Percentiles rank a stretch among this genome's conserved stretches.
Evolutionary conservation across 352 stramenopile species (phyloP).

Genomic region (Pythium rhizo-oryzae): DNA sequence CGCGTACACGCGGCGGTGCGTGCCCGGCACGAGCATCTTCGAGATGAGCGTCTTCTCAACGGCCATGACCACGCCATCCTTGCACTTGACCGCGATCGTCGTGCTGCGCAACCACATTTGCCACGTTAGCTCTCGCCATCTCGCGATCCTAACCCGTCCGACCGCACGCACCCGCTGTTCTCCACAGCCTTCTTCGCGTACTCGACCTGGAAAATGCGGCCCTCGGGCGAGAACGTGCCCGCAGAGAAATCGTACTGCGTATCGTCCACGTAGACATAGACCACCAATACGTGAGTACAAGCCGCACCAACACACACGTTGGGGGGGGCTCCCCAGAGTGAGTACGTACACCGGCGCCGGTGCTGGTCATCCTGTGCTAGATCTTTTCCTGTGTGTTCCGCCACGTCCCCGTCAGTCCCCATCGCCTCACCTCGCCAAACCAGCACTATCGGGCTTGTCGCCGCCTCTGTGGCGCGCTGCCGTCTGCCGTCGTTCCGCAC

Average conservation of each 20-base stretch:
- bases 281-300: background rate
- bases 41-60: slow-evolving; percentile 96
- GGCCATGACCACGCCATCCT: slow-evolving; percentile 97
- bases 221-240: slow-evolving; percentile 97
- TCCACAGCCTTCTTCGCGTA: slow-evolving; percentile 99
- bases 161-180: slow-evolving; percentile 85
- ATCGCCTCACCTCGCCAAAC: no score
- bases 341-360: slow-evolving; percentile 65
- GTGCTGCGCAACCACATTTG: slow-evolving; percentile 61
- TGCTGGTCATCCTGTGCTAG: slow-evolving; percentile 73
- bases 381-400: slow-evolving; percentile 14
- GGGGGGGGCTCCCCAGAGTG: no score
- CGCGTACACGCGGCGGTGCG: slow-evolving; percentile 85
- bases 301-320: background rate
- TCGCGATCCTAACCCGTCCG: background rate
- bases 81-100: slow-evolving; percentile 97
- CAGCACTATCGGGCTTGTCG: no score
- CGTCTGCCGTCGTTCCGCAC: background rate
- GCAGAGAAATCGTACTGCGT: slow-evolving; percentile 84
- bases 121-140: background rate
- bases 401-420: background rate
- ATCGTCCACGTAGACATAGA: background rate
- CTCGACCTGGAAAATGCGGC: slow-evolving; percentile 99
- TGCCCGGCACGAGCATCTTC: slow-evolving; percentile 92
- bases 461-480: background rate